Base-by-base conservation (phyloP, 1,139 yeast species). In the Taphrina populina region DNA sequence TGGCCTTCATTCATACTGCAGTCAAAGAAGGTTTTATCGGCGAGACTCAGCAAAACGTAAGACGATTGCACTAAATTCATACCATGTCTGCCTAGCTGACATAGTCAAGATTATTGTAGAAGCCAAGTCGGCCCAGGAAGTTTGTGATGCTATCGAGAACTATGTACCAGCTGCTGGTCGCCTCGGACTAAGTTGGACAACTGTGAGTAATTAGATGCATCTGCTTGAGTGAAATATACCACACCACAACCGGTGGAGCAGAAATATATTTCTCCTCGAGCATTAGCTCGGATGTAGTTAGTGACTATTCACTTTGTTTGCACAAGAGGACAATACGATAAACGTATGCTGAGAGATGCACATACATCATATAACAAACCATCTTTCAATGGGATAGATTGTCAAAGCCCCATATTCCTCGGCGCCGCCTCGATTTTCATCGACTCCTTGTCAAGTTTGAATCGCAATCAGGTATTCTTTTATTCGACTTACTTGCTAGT, bases 151-250 rank as follows among this genome's bases (percentile, higher is more conserved):
- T 54, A 77, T 88, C 62, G 80, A 79, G 46, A 71, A 76, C 49
- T 87, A 83, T 66, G 69, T 72, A 45, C 76, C 79, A n/a, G 88
- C 95, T 23, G 83, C 80, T 21, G 94, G 92, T 3, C 76, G 88
- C 63, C 83, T 82, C 68, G 81, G 82, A 65, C 74, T 88, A 66
- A 76, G 81, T 62, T 87, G 96, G 95, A 41, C 40, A 30, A 24
- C 33, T 11, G 56, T 41, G n/a, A 43, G 37, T 11, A 37, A 37
- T 4, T 19, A 26, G 10, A 27, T 8, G 30, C 30, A 27, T 27
- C 30, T 8, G 10, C 30, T 27, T 8, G 30, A 8, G 11, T 27
- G 8, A 11, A 8, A 27, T 27, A 27, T 27, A 8, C 8, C 10
- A 27, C 11, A 27, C 30, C n/a, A n/a, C n/a, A n/a, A n/a, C n/a